phyloP scores from a whole-genome alignment of 2,329 filamentous ascomycete genomes.

The Trichophyton benhamiae region DNA sequence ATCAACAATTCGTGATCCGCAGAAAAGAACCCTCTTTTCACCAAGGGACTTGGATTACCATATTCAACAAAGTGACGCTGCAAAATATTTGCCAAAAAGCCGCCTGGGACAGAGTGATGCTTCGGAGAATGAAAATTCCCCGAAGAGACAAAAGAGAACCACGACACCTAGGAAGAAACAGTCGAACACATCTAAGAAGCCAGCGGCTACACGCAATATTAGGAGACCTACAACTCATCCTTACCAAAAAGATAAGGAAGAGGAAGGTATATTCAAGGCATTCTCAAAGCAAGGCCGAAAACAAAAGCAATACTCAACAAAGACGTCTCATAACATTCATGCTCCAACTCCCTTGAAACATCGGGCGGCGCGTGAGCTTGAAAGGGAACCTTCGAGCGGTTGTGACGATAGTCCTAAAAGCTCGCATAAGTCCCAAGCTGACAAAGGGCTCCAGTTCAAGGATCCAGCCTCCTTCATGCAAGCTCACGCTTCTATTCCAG shows the following conservation, averaged over 20 bases:
- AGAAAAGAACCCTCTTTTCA: slow-evolving; percentile 4
- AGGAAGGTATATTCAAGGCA: not conserved
- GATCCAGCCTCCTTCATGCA: slow-evolving; percentile 17
- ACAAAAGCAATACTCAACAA: too few species aligned
- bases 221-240: not conserved
- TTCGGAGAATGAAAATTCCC: not conserved
- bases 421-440: not conserved
- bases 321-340: not conserved
- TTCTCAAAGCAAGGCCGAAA: not conserved
- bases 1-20: not conserved
- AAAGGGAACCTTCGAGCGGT: not conserved
- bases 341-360: not conserved
- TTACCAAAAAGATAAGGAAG: not conserved
- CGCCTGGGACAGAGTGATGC: too few species aligned
- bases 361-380: not conserved
- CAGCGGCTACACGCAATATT: not conserved
- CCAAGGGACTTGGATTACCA: slow-evolving; percentile 2
- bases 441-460: not conserved
- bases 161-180: not conserved
- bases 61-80: not conserved
- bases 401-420: not conserved
- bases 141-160: slow-evolving; percentile 4
- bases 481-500: slow-evolving; percentile 19
- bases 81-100: not conserved
- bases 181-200: not conserved